Conservation (phyloP, 768 basidiomycete genomes). For the Peribolospora kevripleyi region DNA sequence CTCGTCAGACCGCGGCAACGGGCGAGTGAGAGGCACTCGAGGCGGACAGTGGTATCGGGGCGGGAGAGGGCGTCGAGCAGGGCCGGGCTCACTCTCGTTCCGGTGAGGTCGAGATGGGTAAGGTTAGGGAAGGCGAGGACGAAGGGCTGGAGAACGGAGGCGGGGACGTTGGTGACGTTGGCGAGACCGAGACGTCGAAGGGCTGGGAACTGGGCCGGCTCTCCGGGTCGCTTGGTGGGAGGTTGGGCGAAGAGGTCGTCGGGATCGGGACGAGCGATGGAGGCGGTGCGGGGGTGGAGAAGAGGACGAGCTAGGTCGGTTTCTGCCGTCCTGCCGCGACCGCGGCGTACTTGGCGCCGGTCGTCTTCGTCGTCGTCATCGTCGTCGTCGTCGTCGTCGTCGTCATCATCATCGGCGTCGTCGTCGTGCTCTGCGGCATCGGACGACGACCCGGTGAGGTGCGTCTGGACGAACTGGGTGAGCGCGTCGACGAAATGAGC, state of each 20-base stretch:
- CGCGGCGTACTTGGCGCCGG: too few species aligned
- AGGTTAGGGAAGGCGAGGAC: slow-evolving; percentile 60
- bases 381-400: slow-evolving; percentile 21
- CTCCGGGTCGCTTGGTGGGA: slow-evolving; percentile 22
- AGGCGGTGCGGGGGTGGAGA: slow-evolving; percentile 18
- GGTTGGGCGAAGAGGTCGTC: slow-evolving; percentile 9
- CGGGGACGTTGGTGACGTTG: slow-evolving; percentile 51
- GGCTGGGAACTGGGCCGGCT: slow-evolving; percentile 35
- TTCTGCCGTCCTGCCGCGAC: too few species aligned
- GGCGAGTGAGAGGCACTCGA: slow-evolving; percentile 58
- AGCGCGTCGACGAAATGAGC: slow-evolving; percentile 68
- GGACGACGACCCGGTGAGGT: slow-evolving; percentile 15
- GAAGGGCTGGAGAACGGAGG: slow-evolving; percentile 43
- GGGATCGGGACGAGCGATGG: slow-evolving; percentile 11
- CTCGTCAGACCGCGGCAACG: slow-evolving; percentile 66
- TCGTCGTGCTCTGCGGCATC: slow-evolving; percentile 17
- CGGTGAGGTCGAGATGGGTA: slow-evolving; percentile 73
- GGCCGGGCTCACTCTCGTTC: slow-evolving; percentile 55
- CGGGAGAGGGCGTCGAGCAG: slow-evolving; percentile 40
- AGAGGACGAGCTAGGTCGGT: background rate
- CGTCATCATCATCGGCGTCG: slow-evolving; percentile 23
- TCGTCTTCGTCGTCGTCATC: slow-evolving; percentile 4
- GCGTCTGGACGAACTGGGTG: slow-evolving; percentile 49
- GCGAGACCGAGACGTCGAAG: slow-evolving; percentile 56
- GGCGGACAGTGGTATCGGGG: slow-evolving; percentile 35